A percentile compares a stretch with the other conserved stretches of the same genome.
Conservation (phyloP, 306 rosid genomes). For the Begonia peltatifolia region DNA sequence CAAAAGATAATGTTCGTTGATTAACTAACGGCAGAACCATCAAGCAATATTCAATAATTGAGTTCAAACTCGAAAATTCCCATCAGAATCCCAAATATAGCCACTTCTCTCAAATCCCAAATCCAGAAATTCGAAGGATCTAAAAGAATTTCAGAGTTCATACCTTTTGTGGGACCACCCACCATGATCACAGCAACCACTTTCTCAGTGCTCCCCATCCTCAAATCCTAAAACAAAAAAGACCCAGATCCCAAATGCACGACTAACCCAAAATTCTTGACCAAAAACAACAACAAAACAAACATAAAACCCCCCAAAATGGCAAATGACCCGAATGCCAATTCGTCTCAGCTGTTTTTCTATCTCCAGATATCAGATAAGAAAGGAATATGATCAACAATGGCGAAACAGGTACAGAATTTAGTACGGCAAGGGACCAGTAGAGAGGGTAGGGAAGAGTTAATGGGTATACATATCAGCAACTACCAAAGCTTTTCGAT, state of each 20-base stretch:
- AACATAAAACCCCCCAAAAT: not conserved
- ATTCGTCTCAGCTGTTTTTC: not conserved
- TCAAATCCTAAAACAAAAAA: not conserved
- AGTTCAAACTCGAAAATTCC: not conserved
- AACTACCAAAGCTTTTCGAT: not conserved
- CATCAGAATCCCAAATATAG: not conserved
- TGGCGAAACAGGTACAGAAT: not conserved
- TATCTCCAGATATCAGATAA: not conserved
- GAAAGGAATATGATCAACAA: not conserved
- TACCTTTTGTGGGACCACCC: constrained; percentile 97
- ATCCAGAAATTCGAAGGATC: too few relatives aligned
- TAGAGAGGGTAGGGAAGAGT: not conserved
- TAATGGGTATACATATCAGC: not conserved
- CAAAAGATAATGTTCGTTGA: not conserved
- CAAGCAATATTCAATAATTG: too few relatives aligned
- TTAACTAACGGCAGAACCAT: not conserved
- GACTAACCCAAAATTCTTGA: not conserved
- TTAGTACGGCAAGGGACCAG: not conserved
- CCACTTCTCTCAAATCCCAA: not conserved
- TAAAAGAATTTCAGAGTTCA: constrained; percentile 5
- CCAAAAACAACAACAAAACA: not conserved
- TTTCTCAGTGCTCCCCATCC: constrained; percentile 53
- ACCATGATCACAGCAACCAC: constrained; percentile 96
- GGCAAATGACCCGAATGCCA: constrained; percentile 5
- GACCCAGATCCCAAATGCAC: constrained; percentile 30